These are phyloP conservation scores for Caryopteris hybrid DNA, from an alignment of 305 asterid genomes.

Conservation along the genomic window DNA sequence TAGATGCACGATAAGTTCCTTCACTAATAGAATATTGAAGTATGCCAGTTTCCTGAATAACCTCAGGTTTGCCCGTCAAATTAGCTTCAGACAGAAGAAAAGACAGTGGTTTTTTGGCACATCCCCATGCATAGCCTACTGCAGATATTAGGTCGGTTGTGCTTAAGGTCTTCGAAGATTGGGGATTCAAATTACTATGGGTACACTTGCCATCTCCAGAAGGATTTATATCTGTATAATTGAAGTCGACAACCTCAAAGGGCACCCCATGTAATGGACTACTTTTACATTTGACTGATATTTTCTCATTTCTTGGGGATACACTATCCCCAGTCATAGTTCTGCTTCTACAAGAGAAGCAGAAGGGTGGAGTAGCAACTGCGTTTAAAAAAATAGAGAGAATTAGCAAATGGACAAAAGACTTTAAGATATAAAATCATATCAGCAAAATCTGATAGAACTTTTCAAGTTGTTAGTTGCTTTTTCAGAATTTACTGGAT, in stretches of 20 bases:
- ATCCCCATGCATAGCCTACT: conserved; percentile 52
- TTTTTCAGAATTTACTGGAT: neutral
- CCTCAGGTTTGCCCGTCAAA: conserved; percentile 26
- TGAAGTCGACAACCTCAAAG: conserved; percentile 40
- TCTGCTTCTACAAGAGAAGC: conserved; percentile 9
- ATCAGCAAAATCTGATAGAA: neutral
- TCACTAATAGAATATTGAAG: conserved; percentile 29
- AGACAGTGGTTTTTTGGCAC: conserved; percentile 56
- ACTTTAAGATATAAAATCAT: neutral
- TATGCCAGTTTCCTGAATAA: conserved; percentile 24
- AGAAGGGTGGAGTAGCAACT: conserved; percentile 25
- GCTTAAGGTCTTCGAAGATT: conserved; percentile 47
- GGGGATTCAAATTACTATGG: conserved; percentile 24
- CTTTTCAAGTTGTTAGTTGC: neutral
- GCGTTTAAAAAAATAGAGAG: conserved; percentile 25
- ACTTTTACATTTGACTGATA: conserved; percentile 40
- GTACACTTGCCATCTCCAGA: conserved; percentile 33
- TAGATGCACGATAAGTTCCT: conserved; percentile 24
- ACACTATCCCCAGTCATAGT: conserved; percentile 43
- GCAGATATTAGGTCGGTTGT: conserved; percentile 70
- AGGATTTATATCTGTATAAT: conserved; percentile 19
- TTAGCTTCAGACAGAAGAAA: conserved; percentile 37
- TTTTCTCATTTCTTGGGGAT: conserved; percentile 39
- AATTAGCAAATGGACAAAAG: neutral
- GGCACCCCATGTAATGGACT: conserved; percentile 35